Base-by-base conservation (phyloP, 352 stramenopile species). In the Phytophthora aleatoria region DNA sequence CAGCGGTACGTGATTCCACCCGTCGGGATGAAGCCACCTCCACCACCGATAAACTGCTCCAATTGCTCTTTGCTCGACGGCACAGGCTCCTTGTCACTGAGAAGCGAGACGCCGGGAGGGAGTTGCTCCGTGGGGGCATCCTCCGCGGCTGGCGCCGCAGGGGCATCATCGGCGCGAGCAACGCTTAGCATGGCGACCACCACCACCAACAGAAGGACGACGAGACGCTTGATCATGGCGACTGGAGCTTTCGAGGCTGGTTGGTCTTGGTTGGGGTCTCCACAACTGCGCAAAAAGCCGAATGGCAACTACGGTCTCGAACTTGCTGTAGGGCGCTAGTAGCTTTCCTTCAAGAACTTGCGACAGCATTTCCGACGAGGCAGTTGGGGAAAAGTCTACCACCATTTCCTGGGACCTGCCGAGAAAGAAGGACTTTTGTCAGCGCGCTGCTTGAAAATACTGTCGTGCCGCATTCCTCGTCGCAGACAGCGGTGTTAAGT, bases 1-100 rank as follows among this genome's bases (percentile, higher is more conserved):
- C 56, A 69, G 39, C 73, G 73, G 62, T 74, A 75, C 5, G 58
- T 59, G 51, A 73, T 73, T 28, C 62, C 66, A 24, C 61, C 59
- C 16, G 61, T 74, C 13, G 62, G 62, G 45, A 78, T 79, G 39
- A 69, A 73, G 24, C 67, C 71, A 3, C 60, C 67, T 2, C 66
- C 67, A 33, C 58, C 71, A 10, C 59, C 35, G 20, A 70, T 53
- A 10, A 58, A 48, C 27, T 74, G 56, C 42, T 74, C 65, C 49
- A 73, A 27, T 42, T 75, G 57, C 55, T 77, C 65, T 0, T 58
- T 26, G 48, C 45, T 61, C 26, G 50, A 12, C 27, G 66, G 57
- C 9, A 78, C 36, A 20, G 70, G 70, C 10, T 78, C 57, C 31
- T 61, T 65, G 5, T 64, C 57, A 4, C 36, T 51, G 6, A 67